These are phyloP conservation scores for Magnusiomyces ingens DNA, from an alignment of 1,139 yeast genomes.

Conservation along the genomic window DNA sequence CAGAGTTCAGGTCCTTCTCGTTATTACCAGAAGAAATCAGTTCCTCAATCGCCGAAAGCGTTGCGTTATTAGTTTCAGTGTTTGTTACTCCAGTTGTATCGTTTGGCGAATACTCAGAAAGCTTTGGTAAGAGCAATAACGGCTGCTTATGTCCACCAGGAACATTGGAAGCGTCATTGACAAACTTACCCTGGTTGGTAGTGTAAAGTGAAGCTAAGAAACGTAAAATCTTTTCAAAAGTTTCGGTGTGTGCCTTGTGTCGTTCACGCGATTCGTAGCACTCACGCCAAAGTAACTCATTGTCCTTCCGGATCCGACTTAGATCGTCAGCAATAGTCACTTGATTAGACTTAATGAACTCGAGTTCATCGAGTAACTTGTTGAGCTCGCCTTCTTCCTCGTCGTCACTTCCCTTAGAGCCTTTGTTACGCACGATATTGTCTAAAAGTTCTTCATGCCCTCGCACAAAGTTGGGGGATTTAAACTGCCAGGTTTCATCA, in stretches of 20 bases:
- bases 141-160: constrained; percentile 17
- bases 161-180: constrained; percentile 24
- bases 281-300: constrained; percentile 87
- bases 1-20: constrained; percentile 6
- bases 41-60: constrained; percentile 9
- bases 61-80: constrained; percentile 16
- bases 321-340: constrained; percentile 76
- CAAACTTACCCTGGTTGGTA: constrained; percentile 45
- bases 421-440: constrained; percentile 54
- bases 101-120: constrained; percentile 14
- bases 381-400: constrained; percentile 49
- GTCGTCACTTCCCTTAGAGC: constrained; percentile 33
- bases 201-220: constrained; percentile 72
- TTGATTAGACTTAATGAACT: constrained; percentile 70
- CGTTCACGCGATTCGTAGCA: constrained; percentile 76
- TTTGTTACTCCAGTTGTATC: constrained; percentile 15
- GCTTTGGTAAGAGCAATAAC: constrained; percentile 23
- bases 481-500: constrained; percentile 69
- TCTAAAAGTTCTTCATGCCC: constrained; percentile 69
- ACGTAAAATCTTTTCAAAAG: constrained; percentile 78
- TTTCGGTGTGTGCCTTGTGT: constrained; percentile 77
- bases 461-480: constrained; percentile 64
- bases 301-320: constrained; percentile 74
- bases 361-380: constrained; percentile 62
- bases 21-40: constrained; percentile 8